Conservation (phyloP, 768 basidiomycete species). For the Trametes coccinea region DNA sequence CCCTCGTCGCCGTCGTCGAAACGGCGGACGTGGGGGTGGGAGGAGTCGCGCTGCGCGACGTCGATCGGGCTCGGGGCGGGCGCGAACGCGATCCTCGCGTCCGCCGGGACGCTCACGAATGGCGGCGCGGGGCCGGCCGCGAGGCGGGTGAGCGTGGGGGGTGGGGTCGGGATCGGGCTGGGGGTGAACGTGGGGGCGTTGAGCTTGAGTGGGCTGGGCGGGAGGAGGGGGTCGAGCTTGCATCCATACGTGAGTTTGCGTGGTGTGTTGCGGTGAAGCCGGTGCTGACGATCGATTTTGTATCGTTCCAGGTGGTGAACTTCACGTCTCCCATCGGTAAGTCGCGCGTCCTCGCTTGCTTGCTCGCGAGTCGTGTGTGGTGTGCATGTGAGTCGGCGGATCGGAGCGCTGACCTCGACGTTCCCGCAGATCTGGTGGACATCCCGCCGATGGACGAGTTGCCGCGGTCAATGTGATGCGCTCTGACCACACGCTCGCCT, state of each 20-base stretch:
- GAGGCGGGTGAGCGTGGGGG: background rate
- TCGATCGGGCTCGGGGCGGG: background rate
- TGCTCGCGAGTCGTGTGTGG: background rate
- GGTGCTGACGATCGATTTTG: background rate
- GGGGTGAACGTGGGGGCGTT: background rate
- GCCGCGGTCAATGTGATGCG: constrained; percentile 21
- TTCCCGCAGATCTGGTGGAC: constrained; percentile 26
- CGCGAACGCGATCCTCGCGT: background rate
- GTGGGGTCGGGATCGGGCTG: constrained; percentile 8
- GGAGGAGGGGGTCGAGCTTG: constrained; percentile 19
- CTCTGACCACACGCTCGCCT: too few relatives aligned
- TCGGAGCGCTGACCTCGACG: too few relatives aligned
- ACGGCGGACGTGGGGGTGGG: constrained; percentile 20
- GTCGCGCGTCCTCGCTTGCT: constrained; percentile 1
- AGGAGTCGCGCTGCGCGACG: constrained; percentile 8
- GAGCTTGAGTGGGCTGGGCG: background rate
- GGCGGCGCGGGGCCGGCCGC: background rate
- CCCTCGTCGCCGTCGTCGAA: constrained; percentile 11
- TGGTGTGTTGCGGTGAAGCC: background rate
- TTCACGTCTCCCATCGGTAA: constrained; percentile 43
- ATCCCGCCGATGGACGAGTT: constrained; percentile 22
- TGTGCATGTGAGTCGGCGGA: background rate
- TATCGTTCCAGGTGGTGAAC: constrained; percentile 32
- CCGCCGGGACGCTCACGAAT: background rate
- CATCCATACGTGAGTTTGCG: constrained; percentile 34